Evolutionary conservation across 768 basidiomycete species (phyloP).

Genomic region (Podaxis pistillaris): DNA sequence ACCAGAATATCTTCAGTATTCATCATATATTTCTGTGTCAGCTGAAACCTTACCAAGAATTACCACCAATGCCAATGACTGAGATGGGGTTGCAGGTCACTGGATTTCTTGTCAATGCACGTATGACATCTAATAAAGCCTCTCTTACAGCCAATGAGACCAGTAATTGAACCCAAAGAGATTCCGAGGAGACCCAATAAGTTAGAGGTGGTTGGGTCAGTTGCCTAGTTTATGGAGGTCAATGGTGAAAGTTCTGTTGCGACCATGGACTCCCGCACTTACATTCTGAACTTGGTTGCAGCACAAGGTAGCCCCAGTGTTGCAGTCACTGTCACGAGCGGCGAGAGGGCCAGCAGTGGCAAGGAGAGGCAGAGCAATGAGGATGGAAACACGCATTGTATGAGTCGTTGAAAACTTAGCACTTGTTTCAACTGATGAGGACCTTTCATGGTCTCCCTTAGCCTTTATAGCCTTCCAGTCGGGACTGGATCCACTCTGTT

Average conservation of each 20-base stretch:
- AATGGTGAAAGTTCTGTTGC: not conserved
- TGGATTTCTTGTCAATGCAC: not conserved
- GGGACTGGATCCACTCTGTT: too few relatives aligned
- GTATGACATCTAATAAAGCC: not conserved
- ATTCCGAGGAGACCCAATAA: conserved; percentile 12
- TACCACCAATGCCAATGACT: conserved; percentile 23
- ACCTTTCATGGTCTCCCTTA: conserved; percentile 6
- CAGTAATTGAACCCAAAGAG: conserved; percentile 20
- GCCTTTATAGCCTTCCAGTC: too few relatives aligned
- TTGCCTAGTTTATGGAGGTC: not conserved
- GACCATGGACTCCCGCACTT: not conserved
- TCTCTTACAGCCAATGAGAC: conserved; percentile 18
- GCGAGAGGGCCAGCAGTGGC: conserved; percentile 22
- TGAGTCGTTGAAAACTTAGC: not conserved
- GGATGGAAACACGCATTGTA: conserved; percentile 16
- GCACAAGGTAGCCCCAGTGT: conserved; percentile 7
- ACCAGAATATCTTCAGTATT: not conserved
- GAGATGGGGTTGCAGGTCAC: conserved; percentile 27
- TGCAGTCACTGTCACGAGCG: conserved; percentile 17
- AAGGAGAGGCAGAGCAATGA: conserved; percentile 11
- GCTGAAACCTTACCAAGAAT: conserved; percentile 22
- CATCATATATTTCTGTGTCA: not conserved
- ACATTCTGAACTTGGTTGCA: conserved; percentile 14
- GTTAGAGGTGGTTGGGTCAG: not conserved
- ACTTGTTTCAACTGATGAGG: not conserved